These are phyloP conservation scores for Cutaneotrichosporon dermatis DNA, from an alignment of 1,284 basidiomycete species.

Conservation along the genomic window DNA sequence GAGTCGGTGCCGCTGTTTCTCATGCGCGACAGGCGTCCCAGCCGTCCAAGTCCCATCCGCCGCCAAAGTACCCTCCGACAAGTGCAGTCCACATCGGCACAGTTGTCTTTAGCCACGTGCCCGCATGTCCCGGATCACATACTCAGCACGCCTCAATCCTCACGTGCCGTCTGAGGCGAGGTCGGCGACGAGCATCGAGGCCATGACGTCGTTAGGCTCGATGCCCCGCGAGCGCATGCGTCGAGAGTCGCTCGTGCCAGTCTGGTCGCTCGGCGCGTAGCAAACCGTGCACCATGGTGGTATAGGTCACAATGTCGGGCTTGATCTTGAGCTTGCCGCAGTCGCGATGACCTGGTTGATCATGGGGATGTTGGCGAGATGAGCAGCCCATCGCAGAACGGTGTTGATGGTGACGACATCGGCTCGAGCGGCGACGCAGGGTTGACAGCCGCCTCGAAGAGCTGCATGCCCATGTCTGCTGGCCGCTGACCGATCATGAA, in stretches of 20 bases:
- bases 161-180: conserved; percentile 58
- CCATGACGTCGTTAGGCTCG: conserved; percentile 65
- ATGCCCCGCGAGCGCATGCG: conserved; percentile 69
- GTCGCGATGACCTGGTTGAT: conserved; percentile 61
- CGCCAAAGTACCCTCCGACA: conserved; percentile 44
- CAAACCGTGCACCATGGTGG: conserved; percentile 69
- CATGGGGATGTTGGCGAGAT: conserved; percentile 58
- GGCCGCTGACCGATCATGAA: conserved; percentile 33
- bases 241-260: conserved; percentile 59
- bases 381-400: conserved; percentile 62
- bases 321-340: conserved; percentile 52
- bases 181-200: conserved; percentile 67
- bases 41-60: conserved; percentile 40
- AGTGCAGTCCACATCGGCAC: conserved; percentile 49
- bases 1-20: conserved; percentile 54
- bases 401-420: conserved; percentile 75
- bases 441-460: conserved; percentile 34
- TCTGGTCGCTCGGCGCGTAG: conserved; percentile 63
- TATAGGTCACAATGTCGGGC: conserved; percentile 75
- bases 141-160: conserved; percentile 60
- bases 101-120: conserved; percentile 43
- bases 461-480: conserved; percentile 28
- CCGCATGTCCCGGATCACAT: conserved; percentile 67
- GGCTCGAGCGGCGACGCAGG: conserved; percentile 43
- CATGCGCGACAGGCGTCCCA: conserved; percentile 61